Conservation (phyloP, 192 early-diverging fungal species). For the Chytriomyces sp. region DNA sequence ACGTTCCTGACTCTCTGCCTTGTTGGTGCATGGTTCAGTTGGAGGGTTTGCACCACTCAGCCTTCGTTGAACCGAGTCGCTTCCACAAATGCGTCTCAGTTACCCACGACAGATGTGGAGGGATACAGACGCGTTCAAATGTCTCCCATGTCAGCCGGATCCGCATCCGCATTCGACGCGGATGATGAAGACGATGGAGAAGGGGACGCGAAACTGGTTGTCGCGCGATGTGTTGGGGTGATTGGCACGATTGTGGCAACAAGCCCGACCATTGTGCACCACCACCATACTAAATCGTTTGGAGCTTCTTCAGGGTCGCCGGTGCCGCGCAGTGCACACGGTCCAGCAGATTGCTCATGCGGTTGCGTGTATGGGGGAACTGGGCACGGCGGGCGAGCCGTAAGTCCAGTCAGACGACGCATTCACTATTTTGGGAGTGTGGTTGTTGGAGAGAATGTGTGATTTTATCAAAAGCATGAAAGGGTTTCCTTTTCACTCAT, state of each 20-base stretch:
- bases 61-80: slow-evolving; percentile 25
- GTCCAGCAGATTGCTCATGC: neutral
- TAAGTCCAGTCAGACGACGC: neutral
- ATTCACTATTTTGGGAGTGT: neutral
- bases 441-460: neutral
- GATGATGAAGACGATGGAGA: neutral
- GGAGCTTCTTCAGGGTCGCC: neutral
- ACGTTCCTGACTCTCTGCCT: slow-evolving; percentile 39
- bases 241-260: slow-evolving; percentile 42
- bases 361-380: neutral
- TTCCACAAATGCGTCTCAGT: neutral
- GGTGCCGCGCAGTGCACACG: neutral
- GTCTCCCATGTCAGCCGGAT: neutral
- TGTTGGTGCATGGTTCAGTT: slow-evolving; percentile 19
- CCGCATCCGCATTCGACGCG: neutral
- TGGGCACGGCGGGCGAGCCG: neutral
- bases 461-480: too few relatives aligned
- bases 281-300: slow-evolving; percentile 28
- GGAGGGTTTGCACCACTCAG: slow-evolving; percentile 23
- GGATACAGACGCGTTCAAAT: neutral
- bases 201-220: slow-evolving; percentile 15
- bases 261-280: slow-evolving; percentile 42
- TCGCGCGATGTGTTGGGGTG: slow-evolving; percentile 32
- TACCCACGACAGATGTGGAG: neutral
- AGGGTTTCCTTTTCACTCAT: too few relatives aligned